Evolutionary conservation across 352 stramenopile genomes (phyloP), one percentile per base, ranked within the genome.

Genomic region (Blastocystis sp.): DNA sequence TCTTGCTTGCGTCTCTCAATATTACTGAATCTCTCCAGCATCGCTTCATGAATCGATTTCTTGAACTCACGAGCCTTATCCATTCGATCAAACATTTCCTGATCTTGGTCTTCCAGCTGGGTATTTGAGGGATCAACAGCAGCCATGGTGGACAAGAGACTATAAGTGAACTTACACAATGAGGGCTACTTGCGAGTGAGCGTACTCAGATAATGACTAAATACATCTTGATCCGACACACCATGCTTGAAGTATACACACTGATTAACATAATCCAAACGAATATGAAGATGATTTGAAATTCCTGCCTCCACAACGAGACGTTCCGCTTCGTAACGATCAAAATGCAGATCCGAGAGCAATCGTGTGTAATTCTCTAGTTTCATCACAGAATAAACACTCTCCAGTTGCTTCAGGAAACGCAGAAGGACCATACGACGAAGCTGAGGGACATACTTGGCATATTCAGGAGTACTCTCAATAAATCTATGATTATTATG

Each of bases 351-450:
- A 19, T 51, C 64, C 22, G 9, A n/a, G 5, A 77, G 27, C 64
- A 77, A 1, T n/a, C n/a, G n/a, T 6, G 27, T 42, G 11, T 56
- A 56, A 11, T 51, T 56, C 33, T 77, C 64, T 48, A 77, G 64
- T 48, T 77, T 77, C 33, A 77, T 77, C 27, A 56, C 64, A 19
- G 64, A 77, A 48, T 77, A 77, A 6, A 77, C 64, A n/a, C 33
- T 77, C 64, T 77, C 64, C 64, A 77, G 19, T 48, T 77, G 64
- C 19, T 42, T 33, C 64, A 77, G 35, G 15, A 56, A 19, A 48
- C 64, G 64, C 6, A 77, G 22, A 40, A 77, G 64, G 13, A 77
- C 33, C 33, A 51, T 56, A 6, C 19, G n/a, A 42, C 64, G 64
- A 19, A 77, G 64, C 64, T 51, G 33, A 19, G 40, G 64, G 4